Base-by-base conservation (phyloP, 2,329 filamentous ascomycete species). In the Beauveria caledonica region DNA sequence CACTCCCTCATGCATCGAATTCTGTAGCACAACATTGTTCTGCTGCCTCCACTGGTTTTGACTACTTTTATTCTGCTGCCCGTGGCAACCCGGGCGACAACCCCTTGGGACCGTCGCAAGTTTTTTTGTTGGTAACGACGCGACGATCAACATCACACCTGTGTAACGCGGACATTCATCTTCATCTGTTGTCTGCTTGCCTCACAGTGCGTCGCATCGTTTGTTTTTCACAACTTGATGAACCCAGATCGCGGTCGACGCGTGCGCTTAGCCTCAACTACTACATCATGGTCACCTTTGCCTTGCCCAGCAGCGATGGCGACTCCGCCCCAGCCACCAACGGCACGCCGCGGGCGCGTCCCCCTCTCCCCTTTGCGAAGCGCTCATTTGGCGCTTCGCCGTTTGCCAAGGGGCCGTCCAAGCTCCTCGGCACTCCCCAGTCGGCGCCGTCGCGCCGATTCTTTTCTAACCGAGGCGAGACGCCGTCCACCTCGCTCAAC, bases 331-430 rank as follows among this genome's bases (percentile, higher is more conserved):
- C 70, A 29, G 64, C 65, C 62, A 64, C 63, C 58, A 70, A 67
- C 58, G 67, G 68, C 67, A 77, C 75, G 25, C 75, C 76, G 45
- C 69, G 68, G 56, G 68, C 75, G 60, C 74, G 74, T 54, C 71
- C 76, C 58, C 72, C 71, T 56, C 69, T 78, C 58, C 74, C 75
- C 29, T 78, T 78, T 64, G 74, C 76, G 62, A 78, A 74, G 67
- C 76, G 76, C 65, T 68, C 68, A 63, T 74, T 72, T 63, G 71
- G 71, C 61, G 71, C 72, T 27, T 76, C 75, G n/a, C 74, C 74
- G 11, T 71, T 67, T 53, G 63, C 56, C 57, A 54, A 62, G 55
- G 63, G 63, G 1, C 61, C 65, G 2, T 54, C 65, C 7, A 75
- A 70, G 67, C 73, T 73, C 46, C 64, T 74, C 23, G 72, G 72